Conservation (phyloP, 768 basidiomycete genomes). For the Hortiboletus flavorubellus region DNA sequence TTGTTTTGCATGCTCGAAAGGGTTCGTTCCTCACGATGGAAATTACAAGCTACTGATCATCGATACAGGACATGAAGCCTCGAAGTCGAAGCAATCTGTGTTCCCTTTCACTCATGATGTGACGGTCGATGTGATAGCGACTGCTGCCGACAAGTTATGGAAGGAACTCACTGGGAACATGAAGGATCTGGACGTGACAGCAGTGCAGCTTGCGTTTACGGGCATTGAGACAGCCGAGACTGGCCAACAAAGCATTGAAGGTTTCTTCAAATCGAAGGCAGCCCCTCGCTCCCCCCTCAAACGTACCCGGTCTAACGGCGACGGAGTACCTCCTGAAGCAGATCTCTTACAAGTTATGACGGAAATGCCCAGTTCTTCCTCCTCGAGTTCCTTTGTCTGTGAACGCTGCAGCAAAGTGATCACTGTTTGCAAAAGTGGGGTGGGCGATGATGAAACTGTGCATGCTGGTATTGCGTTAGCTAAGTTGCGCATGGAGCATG, state of each 20-base stretch:
- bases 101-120: slow-evolving; percentile 82
- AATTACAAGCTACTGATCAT: neutral
- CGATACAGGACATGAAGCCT: slow-evolving; percentile 55
- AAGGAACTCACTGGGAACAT: slow-evolving; percentile 72
- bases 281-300: slow-evolving; percentile 31
- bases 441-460: slow-evolving; percentile 23
- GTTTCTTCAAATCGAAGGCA: slow-evolving; percentile 60
- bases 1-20: slow-evolving; percentile 76
- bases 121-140: slow-evolving; percentile 71
- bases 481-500: slow-evolving; percentile 64
- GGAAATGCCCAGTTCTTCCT: slow-evolving; percentile 1
- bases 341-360: neutral
- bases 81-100: slow-evolving; percentile 76
- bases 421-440: slow-evolving; percentile 26
- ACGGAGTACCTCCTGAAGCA: neutral
- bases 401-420: slow-evolving; percentile 53
- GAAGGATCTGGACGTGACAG: slow-evolving; percentile 61
- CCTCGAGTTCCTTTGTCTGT: slow-evolving; percentile 48
- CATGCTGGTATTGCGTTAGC: slow-evolving; percentile 36
- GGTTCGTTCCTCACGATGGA: slow-evolving; percentile 37
- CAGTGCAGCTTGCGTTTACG: slow-evolving; percentile 69
- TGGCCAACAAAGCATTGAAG: slow-evolving; percentile 86
- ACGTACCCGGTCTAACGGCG: slow-evolving; percentile 36
- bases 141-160: slow-evolving; percentile 79
- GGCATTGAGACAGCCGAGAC: slow-evolving; percentile 71